These are phyloP conservation scores for Solanum tacnaense DNA, from an alignment of 257 asterid species.

Conservation along the genomic window DNA sequence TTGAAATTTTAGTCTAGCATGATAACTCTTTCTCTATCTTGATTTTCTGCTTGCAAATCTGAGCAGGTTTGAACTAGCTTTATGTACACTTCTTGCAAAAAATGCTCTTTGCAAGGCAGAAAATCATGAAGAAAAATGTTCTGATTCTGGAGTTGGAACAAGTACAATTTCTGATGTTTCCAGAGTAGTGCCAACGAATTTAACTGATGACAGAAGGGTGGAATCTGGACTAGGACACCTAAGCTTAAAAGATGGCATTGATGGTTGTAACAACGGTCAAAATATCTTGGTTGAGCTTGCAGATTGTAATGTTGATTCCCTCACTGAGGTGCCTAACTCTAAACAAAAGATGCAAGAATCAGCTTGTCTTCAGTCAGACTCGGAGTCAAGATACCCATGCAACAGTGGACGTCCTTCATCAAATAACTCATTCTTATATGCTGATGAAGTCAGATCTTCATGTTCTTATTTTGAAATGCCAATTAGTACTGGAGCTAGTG, in stretches of 20 bases:
- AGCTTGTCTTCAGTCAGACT: constrained; percentile 26
- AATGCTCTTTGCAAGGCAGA: constrained; percentile 38
- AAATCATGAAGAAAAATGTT: constrained; percentile 33
- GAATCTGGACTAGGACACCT: constrained; percentile 35
- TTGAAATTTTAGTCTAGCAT: background rate
- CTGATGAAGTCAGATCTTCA: constrained; percentile 39
- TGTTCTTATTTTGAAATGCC: constrained; percentile 53
- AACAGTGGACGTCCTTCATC: constrained; percentile 34
- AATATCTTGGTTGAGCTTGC: constrained; percentile 62
- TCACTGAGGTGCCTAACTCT: constrained; percentile 21
- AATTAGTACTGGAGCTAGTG: constrained; percentile 32
- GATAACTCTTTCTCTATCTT: background rate
- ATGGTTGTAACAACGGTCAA: constrained; percentile 39
- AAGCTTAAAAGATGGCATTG: constrained; percentile 38
- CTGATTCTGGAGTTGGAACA: constrained; percentile 34
- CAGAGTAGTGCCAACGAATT: constrained; percentile 26
- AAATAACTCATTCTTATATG: constrained; percentile 25
- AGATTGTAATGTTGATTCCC: constrained; percentile 52
- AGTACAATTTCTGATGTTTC: constrained; percentile 28
- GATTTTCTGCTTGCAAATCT: background rate
- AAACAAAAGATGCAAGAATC: constrained; percentile 32
- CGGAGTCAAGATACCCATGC: constrained; percentile 39
- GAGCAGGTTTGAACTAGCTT: constrained; percentile 80
- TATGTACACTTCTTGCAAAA: constrained; percentile 60
- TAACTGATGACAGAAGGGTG: constrained; percentile 33